Conservation (phyloP, 768 basidiomycete genomes). For the Erythrobasidium yunnanense region DNA sequence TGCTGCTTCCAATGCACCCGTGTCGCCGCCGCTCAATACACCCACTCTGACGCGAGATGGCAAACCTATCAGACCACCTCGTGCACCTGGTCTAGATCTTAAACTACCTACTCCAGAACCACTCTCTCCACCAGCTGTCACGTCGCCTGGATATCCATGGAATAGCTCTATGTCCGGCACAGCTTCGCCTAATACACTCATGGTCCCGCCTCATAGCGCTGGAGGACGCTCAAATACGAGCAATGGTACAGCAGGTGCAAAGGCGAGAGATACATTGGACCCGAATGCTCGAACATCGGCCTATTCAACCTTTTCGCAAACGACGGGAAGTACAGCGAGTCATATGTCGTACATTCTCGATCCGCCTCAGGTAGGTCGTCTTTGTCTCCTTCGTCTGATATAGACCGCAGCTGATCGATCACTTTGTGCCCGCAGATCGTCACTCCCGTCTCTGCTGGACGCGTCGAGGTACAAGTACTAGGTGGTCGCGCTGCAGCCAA, state of each 20-base stretch:
- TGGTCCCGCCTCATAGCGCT: not conserved
- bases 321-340: not conserved
- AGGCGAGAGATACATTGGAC: conserved; percentile 19
- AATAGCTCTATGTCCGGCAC: not conserved
- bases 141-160: conserved; percentile 22
- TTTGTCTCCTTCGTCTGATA: not conserved
- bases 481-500: conserved; percentile 1
- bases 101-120: conserved; percentile 34
- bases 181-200: conserved; percentile 6
- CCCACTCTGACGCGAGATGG: conserved; percentile 15
- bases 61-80: conserved; percentile 36
- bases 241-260: not conserved
- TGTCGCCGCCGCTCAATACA: conserved; percentile 5
- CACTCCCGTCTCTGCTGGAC: conserved; percentile 32
- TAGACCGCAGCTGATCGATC: not conserved
- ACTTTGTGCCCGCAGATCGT: conserved; percentile 32
- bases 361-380: conserved; percentile 31
- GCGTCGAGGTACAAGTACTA: conserved; percentile 8
- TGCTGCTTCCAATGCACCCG: not conserved
- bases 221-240: too few species aligned
- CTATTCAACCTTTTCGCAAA: conserved; percentile 23
- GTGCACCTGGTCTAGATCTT: conserved; percentile 37
- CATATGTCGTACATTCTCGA: conserved; percentile 39
- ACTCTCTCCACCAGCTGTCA: not conserved
- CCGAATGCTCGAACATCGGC: conserved; percentile 9